Conservation (phyloP, 2,329 filamentous ascomycete genomes). For the Cladophialophora yegresii region DNA sequence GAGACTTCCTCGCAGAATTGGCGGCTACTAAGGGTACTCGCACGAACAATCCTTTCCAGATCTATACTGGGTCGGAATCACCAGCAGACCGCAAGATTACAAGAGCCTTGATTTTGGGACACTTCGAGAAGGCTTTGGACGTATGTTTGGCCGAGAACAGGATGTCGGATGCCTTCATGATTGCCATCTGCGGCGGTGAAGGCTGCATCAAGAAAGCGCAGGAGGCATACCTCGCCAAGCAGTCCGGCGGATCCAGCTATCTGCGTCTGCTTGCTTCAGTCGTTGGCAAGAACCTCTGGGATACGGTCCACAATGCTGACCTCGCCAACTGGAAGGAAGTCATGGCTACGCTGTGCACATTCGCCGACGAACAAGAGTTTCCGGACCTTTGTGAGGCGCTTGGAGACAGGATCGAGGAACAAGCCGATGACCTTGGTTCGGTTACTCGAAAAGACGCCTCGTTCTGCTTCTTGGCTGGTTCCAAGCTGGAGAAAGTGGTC, state of each 20-base stretch:
- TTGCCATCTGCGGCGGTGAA: slow-evolving; percentile 94
- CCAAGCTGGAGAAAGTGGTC: slow-evolving; percentile 96
- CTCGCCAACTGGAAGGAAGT: slow-evolving; percentile 93
- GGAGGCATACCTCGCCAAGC: slow-evolving; percentile 81
- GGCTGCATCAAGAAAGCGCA: slow-evolving; percentile 93
- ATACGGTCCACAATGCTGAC: slow-evolving; percentile 94
- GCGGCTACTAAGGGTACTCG: slow-evolving; percentile 87
- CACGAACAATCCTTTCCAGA: slow-evolving; percentile 90
- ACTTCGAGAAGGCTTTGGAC: slow-evolving; percentile 87
- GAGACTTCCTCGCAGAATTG: slow-evolving; percentile 82
- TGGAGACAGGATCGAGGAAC: slow-evolving; percentile 83
- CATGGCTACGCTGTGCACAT: slow-evolving; percentile 94
- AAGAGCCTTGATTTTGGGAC: slow-evolving; percentile 80
- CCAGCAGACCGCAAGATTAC: slow-evolving; percentile 84
- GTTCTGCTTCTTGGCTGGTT: slow-evolving; percentile 94
- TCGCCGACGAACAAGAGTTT: slow-evolving; percentile 87
- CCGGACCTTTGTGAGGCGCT: slow-evolving; percentile 92
- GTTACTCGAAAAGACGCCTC: slow-evolving; percentile 78
- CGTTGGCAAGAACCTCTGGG: slow-evolving; percentile 95
- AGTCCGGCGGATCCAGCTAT: slow-evolving; percentile 83
- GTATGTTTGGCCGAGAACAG: slow-evolving; percentile 85
- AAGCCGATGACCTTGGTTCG: slow-evolving; percentile 57
- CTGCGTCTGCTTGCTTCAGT: slow-evolving; percentile 86
- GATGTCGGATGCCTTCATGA: slow-evolving; percentile 94
- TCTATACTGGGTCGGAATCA: slow-evolving; percentile 81